Base-by-base conservation (phyloP, 2,329 filamentous ascomycete genomes). In the Ophiostoma ulmi region DNA sequence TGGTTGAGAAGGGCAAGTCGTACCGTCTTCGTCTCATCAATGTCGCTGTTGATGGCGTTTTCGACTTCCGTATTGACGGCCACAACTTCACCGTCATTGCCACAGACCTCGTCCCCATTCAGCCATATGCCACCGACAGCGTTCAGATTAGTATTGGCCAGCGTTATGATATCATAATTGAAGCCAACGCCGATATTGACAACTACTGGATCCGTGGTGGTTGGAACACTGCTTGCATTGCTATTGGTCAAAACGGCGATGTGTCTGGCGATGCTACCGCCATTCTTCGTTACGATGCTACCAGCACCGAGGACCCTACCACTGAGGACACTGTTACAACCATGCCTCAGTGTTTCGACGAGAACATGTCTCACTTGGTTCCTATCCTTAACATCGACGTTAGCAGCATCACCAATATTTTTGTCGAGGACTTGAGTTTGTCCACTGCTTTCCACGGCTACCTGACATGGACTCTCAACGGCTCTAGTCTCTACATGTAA, bases 1-100 rank as follows among this genome's bases (percentile, higher is more conserved):
- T 76, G 67, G 85, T 83, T 58, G 77, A 76, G 22, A 68, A 79
- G 61, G 81, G 81, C 58, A 84, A 83, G 76, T 80, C 78, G 22
- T 83, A 86, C 76, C 80, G 80, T 13, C 77, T 86, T 39, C 78
- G 84, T 3, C 75, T 86, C 63, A 81, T 86, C 75, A 85, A 85
- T 76, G 79, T 82, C 1, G 87, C 75, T 76, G 85, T 77, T 75
- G 82, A 75, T 80, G 78, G 86, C 72, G 80, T 80, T 35, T 79
- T 85, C 73, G 83, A 80, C 2, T 82, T 88, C 66, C 83, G 85
- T 44, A 81, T 86, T 44, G 83, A 83, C 68, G 80, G 80, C 36
- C 86, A 88, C 75, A 79, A 78, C 17, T 78, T 88, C 73, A 85
- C 81, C 0, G 82, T 88, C 52, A 83, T 88, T 67, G 79, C 82